These are phyloP conservation scores for Starmerella khaoyaiensis DNA, from an alignment of 805 yeast genomes.

Conservation along the genomic window DNA sequence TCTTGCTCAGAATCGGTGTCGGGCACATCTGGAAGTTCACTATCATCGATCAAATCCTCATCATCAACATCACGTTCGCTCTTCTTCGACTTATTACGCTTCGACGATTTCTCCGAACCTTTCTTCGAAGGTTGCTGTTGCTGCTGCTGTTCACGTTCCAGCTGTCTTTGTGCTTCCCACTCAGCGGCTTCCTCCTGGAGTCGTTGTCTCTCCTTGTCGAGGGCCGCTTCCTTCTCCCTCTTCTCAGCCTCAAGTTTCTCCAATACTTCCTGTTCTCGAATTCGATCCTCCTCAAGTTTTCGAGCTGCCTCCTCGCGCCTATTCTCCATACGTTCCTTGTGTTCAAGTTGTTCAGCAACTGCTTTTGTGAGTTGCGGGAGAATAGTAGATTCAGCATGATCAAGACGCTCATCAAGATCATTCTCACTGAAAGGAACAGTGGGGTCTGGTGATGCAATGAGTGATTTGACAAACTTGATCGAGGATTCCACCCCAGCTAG, in stretches of 20 bases:
- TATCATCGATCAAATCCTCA: constrained; percentile 30
- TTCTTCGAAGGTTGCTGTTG: constrained; percentile 1
- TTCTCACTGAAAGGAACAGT: constrained; percentile 59
- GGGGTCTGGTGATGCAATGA: constrained; percentile 43
- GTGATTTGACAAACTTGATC: constrained; percentile 1
- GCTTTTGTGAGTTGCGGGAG: constrained; percentile 57
- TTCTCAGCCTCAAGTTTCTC: constrained; percentile 19
- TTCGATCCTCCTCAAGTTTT: constrained; percentile 45
- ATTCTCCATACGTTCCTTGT: constrained; percentile 42
- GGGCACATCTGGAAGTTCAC: constrained; percentile 28
- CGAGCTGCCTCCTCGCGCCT: constrained; percentile 65
- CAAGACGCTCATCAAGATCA: constrained; percentile 77
- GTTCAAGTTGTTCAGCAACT: constrained; percentile 50
- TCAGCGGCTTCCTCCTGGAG: constrained; percentile 27
- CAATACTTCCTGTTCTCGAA: constrained; percentile 31
- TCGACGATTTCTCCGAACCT: not conserved
- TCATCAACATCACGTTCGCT: constrained; percentile 13
- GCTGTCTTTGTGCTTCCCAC: constrained; percentile 29
- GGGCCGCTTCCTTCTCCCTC: constrained; percentile 24
- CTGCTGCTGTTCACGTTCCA: constrained; percentile 29
- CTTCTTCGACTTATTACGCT: constrained; percentile 6
- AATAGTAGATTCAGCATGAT: constrained; percentile 66
- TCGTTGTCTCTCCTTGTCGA: constrained; percentile 25
- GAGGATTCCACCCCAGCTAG: constrained; percentile 38
- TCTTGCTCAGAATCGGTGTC: constrained; percentile 29